phyloP scores from a whole-genome alignment of 208 protist genomes.

The Acanthamoeba royreba region DNA sequence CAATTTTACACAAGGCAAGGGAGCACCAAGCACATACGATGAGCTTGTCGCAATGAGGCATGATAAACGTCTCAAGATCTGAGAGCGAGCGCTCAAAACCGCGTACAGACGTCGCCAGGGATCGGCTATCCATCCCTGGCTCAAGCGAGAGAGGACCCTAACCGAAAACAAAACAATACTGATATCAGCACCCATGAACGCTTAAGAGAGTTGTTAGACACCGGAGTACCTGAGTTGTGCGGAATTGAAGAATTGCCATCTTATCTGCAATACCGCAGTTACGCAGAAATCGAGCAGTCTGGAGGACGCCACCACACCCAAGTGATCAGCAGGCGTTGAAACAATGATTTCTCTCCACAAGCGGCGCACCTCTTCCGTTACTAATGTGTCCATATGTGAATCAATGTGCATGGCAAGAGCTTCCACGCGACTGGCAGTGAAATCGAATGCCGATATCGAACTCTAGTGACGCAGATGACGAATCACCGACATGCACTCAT shows the following conservation, averaged over 20 bases:
- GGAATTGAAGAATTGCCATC: conserved; percentile 48
- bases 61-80: conserved; percentile 34
- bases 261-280: conserved; percentile 46
- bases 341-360: neutral
- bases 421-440: conserved; percentile 26
- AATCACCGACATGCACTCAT: no score
- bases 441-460: neutral
- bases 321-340: no score
- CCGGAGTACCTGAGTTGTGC: neutral
- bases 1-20: neutral
- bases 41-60: conserved; percentile 53
- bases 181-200: no score
- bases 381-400: conserved; percentile 65
- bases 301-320: no score
- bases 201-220: neutral
- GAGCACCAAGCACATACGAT: neutral
- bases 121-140: conserved; percentile 49
- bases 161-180: no score
- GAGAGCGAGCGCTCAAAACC: conserved; percentile 51
- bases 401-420: conserved; percentile 46
- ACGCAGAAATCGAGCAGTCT: conserved; percentile 38
- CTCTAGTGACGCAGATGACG: neutral
- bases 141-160: conserved; percentile 30
- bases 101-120: conserved; percentile 5
- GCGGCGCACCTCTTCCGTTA: conserved; percentile 50